Conservation (phyloP, 2,329 filamentous ascomycete species). For the Cladophialophora chaetospira region DNA sequence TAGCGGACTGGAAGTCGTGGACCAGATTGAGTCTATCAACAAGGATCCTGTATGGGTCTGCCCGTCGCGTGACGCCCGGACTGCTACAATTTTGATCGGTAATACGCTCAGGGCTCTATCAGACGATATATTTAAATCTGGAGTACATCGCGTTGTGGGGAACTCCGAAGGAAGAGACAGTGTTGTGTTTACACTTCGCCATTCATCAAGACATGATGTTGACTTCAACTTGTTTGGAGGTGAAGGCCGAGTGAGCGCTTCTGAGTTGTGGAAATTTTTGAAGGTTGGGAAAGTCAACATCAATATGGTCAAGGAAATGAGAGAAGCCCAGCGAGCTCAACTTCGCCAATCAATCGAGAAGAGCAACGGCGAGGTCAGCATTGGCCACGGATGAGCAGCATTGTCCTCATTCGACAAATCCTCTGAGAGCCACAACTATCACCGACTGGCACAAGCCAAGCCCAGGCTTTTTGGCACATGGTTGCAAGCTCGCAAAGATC, state of each 20-base stretch:
- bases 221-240: constrained; percentile 34
- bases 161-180: constrained; percentile 34
- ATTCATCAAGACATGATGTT: constrained; percentile 30
- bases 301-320: constrained; percentile 44
- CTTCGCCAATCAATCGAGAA: not conserved
- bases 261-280: constrained; percentile 30
- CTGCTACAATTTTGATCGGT: constrained; percentile 31
- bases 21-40: constrained; percentile 13
- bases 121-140: constrained; percentile 26
- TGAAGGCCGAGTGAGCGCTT: constrained; percentile 26
- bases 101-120: constrained; percentile 32
- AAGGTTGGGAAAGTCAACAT: constrained; percentile 35
- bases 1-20: constrained; percentile 33
- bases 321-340: constrained; percentile 42
- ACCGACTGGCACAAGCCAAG: too few relatives aligned
- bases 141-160: constrained; percentile 34
- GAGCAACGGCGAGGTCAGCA: not conserved
- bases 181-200: constrained; percentile 35
- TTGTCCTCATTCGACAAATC: too few relatives aligned
- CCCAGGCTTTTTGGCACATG: too few relatives aligned
- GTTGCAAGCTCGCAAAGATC: too few relatives aligned
- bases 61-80: constrained; percentile 8
- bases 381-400: not conserved
- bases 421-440: too few relatives aligned
- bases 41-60: constrained; percentile 27